Evolutionary conservation across 176 grass and related monocot genomes (phyloP).

Genomic region (Musa itinerans): DNA sequence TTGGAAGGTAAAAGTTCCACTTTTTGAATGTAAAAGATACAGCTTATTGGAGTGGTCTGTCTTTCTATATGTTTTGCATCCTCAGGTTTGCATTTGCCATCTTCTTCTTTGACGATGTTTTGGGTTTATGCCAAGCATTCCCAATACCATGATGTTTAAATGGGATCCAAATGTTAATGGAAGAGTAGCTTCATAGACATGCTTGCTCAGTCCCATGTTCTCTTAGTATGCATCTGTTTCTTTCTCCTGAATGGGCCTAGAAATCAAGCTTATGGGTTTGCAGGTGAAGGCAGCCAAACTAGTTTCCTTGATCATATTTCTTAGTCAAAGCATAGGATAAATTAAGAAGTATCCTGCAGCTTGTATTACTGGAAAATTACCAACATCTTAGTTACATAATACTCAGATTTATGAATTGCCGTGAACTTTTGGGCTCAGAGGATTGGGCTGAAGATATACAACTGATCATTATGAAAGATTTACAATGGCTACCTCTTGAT

Average conservation of each 20-base stretch:
- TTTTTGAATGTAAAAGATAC: not conserved
- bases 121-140: slow-evolving; percentile 3
- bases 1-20: not conserved
- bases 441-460: too few species aligned
- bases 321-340: too few species aligned
- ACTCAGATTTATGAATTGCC: not conserved
- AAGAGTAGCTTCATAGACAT: not conserved
- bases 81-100: not conserved
- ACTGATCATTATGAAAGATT: too few species aligned
- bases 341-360: too few species aligned
- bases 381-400: too few species aligned
- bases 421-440: too few species aligned
- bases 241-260: not conserved
- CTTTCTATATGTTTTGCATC: not conserved
- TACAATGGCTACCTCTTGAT: too few species aligned
- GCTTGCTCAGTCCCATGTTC: not conserved
- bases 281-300: too few species aligned
- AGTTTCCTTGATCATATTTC: too few species aligned
- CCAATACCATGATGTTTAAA: not conserved
- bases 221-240: not conserved
- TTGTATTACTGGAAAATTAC: too few species aligned
- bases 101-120: not conserved
- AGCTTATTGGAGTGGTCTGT: not conserved
- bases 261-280: not conserved
- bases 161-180: not conserved